These are phyloP conservation scores for Brassica incana DNA, from an alignment of 345 rosid genomes.

Conservation along the genomic window DNA sequence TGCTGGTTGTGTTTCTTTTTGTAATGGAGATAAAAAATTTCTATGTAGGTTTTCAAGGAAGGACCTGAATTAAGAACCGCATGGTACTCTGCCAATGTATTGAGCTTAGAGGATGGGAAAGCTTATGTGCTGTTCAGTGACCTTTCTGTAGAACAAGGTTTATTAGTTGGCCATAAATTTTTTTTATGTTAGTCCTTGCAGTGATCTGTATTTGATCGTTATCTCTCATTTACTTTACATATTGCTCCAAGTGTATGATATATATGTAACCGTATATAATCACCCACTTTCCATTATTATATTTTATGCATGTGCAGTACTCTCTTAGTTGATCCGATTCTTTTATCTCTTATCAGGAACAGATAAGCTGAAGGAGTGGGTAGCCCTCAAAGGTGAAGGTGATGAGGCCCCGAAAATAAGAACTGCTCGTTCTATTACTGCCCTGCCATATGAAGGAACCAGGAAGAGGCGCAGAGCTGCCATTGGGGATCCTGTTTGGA, in stretches of 20 bases:
- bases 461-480: conserved; percentile 94
- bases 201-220: not conserved
- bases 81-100: conserved; percentile 79
- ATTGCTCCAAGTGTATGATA: conserved; percentile 10
- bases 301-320: conserved; percentile 11
- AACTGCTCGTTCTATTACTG: conserved; percentile 56
- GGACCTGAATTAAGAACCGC: conserved; percentile 63
- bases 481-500: conserved; percentile 68
- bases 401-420: conserved; percentile 73
- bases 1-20: conserved; percentile 9
- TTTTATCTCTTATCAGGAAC: conserved; percentile 46
- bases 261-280: not conserved
- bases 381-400: conserved; percentile 61
- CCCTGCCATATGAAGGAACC: conserved; percentile 77
- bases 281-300: not conserved
- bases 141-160: conserved; percentile 68
- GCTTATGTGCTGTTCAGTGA: conserved; percentile 74
- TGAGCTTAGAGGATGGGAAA: conserved; percentile 70
- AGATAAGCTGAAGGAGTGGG: conserved; percentile 88
- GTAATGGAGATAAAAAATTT: conserved; percentile 3
- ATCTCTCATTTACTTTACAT: conserved; percentile 1
- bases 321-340: not conserved
- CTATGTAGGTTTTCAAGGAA: conserved; percentile 72
- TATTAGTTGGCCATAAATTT: conserved; percentile 19
- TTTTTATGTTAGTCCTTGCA: not conserved